Evolutionary conservation across 306 rosid genomes (phyloP).

Genomic region (Notholithocarpus densiflorus): DNA sequence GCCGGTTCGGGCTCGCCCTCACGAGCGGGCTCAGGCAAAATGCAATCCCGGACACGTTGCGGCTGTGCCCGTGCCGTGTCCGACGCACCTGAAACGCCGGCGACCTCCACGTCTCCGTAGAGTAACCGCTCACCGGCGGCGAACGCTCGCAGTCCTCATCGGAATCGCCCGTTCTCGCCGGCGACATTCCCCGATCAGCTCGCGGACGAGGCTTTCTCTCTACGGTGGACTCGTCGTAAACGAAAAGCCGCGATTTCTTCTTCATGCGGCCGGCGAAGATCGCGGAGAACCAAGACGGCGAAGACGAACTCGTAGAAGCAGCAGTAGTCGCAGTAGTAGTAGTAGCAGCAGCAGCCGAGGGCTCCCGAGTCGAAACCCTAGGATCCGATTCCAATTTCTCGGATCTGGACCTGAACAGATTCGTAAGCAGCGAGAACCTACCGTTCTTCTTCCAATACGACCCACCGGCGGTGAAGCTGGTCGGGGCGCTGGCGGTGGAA

Average conservation of each 20-base stretch:
- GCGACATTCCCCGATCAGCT: constrained; percentile 91
- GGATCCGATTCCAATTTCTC: constrained; percentile 51
- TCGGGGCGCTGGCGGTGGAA: background rate
- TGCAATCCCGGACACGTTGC: constrained; percentile 55
- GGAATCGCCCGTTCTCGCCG: constrained; percentile 38
- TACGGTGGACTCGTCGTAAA: constrained; percentile 13
- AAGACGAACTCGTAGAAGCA: constrained; percentile 21
- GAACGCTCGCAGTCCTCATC: constrained; percentile 43
- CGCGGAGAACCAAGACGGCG: constrained; percentile 69
- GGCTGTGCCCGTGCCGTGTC: constrained; percentile 35
- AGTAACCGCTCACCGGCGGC: constrained; percentile 49
- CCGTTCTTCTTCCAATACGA: constrained; percentile 45
- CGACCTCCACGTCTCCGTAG: constrained; percentile 53
- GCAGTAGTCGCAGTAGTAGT: constrained; percentile 23
- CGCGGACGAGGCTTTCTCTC: constrained; percentile 23
- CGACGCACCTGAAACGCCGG: constrained; percentile 51
- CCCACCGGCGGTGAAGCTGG: background rate
- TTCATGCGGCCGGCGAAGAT: constrained; percentile 46
- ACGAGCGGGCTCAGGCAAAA: constrained; percentile 89
- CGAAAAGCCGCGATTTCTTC: constrained; percentile 18
- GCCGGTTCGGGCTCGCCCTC: constrained; percentile 73
- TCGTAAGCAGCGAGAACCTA: constrained; percentile 44
- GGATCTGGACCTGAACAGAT: constrained; percentile 54
- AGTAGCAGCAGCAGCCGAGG: constrained; percentile 25
- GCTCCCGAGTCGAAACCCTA: constrained; percentile 19